Percentiles rank a stretch among this genome's conserved stretches.
Conservation (phyloP, 805 yeast genomes). For the Pichia rugopelliculosa region DNA sequence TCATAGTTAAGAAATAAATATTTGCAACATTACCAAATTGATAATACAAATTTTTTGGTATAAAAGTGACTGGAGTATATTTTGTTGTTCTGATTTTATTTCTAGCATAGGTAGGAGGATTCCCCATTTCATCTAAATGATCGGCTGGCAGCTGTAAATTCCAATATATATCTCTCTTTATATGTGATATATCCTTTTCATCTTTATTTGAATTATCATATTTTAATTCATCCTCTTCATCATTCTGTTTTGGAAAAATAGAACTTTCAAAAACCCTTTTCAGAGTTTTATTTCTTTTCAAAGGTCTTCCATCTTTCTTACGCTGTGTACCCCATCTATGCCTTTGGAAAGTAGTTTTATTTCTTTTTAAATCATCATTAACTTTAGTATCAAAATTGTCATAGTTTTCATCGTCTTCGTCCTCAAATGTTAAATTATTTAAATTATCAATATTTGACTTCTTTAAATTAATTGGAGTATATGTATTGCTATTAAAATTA, state of each 20-base stretch:
- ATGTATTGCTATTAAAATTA: not conserved
- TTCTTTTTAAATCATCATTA: constrained; percentile 5
- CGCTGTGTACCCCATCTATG: constrained; percentile 91
- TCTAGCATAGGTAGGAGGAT: constrained; percentile 60
- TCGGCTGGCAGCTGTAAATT: constrained; percentile 55
- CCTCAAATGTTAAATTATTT: not conserved
- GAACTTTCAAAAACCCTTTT: constrained; percentile 20
- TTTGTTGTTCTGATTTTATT: constrained; percentile 94
- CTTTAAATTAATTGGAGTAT: constrained; percentile 10
- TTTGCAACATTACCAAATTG: constrained; percentile 91
- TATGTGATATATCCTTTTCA: constrained; percentile 21
- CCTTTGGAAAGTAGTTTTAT: constrained; percentile 55
- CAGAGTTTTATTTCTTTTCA: constrained; percentile 52
- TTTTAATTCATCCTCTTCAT: constrained; percentile 16
- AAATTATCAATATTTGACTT: constrained; percentile 10
- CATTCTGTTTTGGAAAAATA: constrained; percentile 14
- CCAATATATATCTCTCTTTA: constrained; percentile 45
- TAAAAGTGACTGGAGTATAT: constrained; percentile 81
- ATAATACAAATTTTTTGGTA: constrained; percentile 73
- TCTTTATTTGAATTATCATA: constrained; percentile 29
- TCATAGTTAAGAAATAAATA: constrained; percentile 71
- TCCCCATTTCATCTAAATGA: constrained; percentile 46
- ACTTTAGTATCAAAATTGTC: constrained; percentile 4
- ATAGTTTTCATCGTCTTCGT: constrained; percentile 10
- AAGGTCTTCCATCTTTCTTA: constrained; percentile 61